A percentile compares a stretch with the other conserved stretches of the same genome.
These are phyloP conservation scores for Penicillium sp. DNA, from an alignment of 2,329 filamentous ascomycete species.

Conservation along the genomic window DNA sequence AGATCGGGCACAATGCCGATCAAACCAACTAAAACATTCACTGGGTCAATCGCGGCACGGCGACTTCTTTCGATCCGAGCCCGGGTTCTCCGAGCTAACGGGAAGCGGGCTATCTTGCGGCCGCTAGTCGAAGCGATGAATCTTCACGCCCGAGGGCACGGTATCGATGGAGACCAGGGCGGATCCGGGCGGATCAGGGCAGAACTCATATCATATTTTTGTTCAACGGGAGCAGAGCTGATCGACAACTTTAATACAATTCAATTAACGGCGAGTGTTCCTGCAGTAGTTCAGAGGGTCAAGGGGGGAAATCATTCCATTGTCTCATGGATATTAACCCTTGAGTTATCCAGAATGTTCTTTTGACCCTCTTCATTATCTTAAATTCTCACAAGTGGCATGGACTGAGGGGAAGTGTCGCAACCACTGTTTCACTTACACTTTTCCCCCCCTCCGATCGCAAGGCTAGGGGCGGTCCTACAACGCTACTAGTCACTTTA, in stretches of 20 bases:
- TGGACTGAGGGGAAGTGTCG: conserved; percentile 12
- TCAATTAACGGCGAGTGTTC: conserved; percentile 8
- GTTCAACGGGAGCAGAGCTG: conserved; percentile 16
- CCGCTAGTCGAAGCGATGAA: background rate
- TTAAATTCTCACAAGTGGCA: conserved; percentile 12
- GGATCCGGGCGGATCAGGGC: background rate
- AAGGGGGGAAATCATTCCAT: background rate
- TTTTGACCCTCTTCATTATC: background rate
- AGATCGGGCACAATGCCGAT: background rate
- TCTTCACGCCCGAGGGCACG: background rate
- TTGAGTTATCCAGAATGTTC: background rate
- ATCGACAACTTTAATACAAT: conserved; percentile 24
- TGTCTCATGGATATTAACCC: background rate
- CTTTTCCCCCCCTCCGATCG: background rate
- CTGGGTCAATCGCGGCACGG: conserved; percentile 1
- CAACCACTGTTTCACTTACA: conserved; percentile 30
- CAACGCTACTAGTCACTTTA: conserved; percentile 1
- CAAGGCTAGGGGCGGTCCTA: background rate
- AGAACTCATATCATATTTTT: background rate
- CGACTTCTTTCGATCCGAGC: conserved; percentile 2
- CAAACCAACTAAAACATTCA: background rate
- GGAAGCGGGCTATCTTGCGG: conserved; percentile 3
- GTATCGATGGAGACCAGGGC: background rate
- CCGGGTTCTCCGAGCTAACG: background rate
- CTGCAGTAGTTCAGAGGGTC: conserved; percentile 17